Conservation (phyloP, 2,329 filamentous ascomycete genomes). For the Didymella sp. region DNA sequence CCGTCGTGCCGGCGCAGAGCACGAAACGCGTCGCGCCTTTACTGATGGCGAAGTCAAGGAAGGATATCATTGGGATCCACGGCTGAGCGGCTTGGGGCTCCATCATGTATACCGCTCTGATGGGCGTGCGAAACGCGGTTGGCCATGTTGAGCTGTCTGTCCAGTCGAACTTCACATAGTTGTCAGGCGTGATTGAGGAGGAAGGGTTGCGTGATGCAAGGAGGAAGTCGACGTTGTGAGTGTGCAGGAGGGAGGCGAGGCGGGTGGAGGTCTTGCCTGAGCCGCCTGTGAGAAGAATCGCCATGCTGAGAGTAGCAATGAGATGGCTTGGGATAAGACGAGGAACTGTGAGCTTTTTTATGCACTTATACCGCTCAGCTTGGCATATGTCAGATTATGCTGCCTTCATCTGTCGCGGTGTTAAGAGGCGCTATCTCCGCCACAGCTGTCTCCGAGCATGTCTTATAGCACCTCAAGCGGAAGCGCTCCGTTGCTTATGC, state of each 20-base stretch:
- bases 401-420: constrained; percentile 16
- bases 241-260: neutral
- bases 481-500: neutral
- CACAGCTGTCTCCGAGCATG: neutral
- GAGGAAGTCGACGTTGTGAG: neutral
- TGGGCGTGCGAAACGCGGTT: neutral
- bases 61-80: neutral
- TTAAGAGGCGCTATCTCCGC: constrained; percentile 27
- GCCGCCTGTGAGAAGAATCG: neutral
- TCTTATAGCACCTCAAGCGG: neutral
- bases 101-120: neutral
- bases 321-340: no score
- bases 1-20: neutral
- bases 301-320: neutral
- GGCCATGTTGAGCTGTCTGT: neutral
- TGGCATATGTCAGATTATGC: neutral
- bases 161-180: neutral
- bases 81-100: neutral
- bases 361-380: neutral
- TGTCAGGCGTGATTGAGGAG: neutral
- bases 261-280: neutral
- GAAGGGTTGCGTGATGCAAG: neutral
- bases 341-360: neutral
- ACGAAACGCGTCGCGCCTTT: neutral
- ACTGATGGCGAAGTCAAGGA: neutral